A percentile compares a stretch with the other conserved stretches of the same genome.
Conservation (phyloP, 345 rosid species). For the Viola odorata region DNA sequence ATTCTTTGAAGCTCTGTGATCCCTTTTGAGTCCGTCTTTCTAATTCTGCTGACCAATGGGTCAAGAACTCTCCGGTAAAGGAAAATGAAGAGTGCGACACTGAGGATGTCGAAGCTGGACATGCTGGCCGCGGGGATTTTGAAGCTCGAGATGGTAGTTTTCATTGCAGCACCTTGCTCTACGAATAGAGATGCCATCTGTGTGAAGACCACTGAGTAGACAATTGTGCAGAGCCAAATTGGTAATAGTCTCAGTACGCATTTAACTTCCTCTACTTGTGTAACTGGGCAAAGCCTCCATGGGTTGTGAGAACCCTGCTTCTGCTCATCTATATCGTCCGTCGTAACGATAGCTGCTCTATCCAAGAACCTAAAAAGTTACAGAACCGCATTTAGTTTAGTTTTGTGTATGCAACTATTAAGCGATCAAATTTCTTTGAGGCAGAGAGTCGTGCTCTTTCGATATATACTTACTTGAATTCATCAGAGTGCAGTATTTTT, state of each 20-base stretch:
- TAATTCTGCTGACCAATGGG: conserved; percentile 52
- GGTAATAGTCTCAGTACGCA: conserved; percentile 89
- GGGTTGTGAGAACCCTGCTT: conserved; percentile 44
- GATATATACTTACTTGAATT: conserved; percentile 60
- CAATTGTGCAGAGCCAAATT: conserved; percentile 94
- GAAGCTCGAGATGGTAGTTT: conserved; percentile 62
- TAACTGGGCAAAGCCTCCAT: conserved; percentile 81
- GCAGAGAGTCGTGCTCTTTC: background rate
- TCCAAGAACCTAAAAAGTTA: conserved; percentile 65
- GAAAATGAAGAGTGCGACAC: conserved; percentile 88
- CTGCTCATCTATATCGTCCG: conserved; percentile 59
- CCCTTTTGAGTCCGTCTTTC: conserved; percentile 47
- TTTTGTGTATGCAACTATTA: background rate
- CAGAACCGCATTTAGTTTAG: conserved; percentile 3
- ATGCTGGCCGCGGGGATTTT: conserved; percentile 88
- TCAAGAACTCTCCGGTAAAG: conserved; percentile 73
- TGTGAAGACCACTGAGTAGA: conserved; percentile 93
- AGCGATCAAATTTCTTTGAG: background rate
- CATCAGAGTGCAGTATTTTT: conserved; percentile 78
- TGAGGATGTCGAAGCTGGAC: conserved; percentile 95
- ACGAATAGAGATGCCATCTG: conserved; percentile 99
- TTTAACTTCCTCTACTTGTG: conserved; percentile 99
- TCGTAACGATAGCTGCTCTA: conserved; percentile 70
- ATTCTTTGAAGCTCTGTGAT: conserved; percentile 91
- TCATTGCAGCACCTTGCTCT: conserved; percentile 99